Conservation (phyloP, 2,329 filamentous ascomycete species). For the Ceratocystis papillata region DNA sequence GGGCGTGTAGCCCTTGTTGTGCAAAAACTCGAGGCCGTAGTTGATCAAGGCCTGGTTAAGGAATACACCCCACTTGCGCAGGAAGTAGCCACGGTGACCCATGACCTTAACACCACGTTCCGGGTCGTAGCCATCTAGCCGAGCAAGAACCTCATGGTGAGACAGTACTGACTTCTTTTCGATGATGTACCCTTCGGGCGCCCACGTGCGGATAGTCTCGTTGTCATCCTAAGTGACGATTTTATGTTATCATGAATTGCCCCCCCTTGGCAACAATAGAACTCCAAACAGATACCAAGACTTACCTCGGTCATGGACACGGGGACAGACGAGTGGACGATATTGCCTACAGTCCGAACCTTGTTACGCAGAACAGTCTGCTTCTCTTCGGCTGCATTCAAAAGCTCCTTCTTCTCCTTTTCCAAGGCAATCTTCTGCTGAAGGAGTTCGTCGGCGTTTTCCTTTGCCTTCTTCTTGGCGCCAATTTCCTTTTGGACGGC, state of each 20-base stretch:
- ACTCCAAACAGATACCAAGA: constrained; percentile 29
- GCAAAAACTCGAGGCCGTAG: constrained; percentile 85
- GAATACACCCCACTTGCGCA: constrained; percentile 81
- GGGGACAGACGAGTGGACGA: constrained; percentile 76
- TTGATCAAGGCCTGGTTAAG: constrained; percentile 83
- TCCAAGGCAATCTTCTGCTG: constrained; percentile 67
- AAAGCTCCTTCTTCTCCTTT: constrained; percentile 68
- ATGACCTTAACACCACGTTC: constrained; percentile 90
- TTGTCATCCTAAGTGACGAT: constrained; percentile 59
- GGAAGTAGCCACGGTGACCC: constrained; percentile 86
- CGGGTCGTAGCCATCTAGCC: constrained; percentile 83
- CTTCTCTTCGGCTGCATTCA: constrained; percentile 65
- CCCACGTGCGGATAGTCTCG: constrained; percentile 63
- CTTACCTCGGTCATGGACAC: constrained; percentile 67
- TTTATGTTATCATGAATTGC: too few species aligned
- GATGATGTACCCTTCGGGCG: constrained; percentile 60
- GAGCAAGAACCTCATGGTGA: constrained; percentile 85
- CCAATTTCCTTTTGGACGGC: constrained; percentile 82
- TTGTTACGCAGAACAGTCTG: constrained; percentile 63
- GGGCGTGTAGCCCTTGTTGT: constrained; percentile 66
- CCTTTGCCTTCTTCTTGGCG: constrained; percentile 87
- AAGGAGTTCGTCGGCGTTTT: constrained; percentile 71
- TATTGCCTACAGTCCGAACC: constrained; percentile 61
- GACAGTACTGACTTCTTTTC: constrained; percentile 72
- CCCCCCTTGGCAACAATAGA: too few species aligned